Evolutionary conservation across 148 eudicot genomes (phyloP), one percentile per base, ranked within the genome.

Genomic region (Camellia granthamiana): DNA sequence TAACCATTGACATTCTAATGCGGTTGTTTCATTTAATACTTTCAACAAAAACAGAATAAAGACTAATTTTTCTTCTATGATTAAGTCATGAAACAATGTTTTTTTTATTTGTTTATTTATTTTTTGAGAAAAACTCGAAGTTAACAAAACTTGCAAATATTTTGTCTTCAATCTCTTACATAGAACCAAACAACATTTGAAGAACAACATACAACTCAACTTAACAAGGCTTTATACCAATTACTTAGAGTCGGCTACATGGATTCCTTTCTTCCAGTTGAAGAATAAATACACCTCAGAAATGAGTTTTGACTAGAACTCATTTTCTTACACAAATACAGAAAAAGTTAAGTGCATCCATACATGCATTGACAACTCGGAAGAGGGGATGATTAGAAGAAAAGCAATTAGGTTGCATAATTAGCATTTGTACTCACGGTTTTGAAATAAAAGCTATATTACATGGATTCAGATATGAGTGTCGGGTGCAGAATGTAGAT

Each of bases 291-390:
- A 23, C 56, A 71, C 11, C 56, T 49, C 58, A 71, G 54, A 4
- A 19, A 43, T 15, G 46, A 44, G 0, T 7, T 18, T 8, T 56
- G 12, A 56, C 60, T 56, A 8, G 18, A 69, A 69, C 49, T 41
- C 72, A 68, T 16, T 18, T 69, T 8, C 38, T 14, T 42, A 21
- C 60, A 42, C 23, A 80, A 6, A n/a, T 56, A 60, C 19, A 21
- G 14, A 8, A 59, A 77, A 52, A 69, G n/a, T 23, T 23, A 72
- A 71, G 42, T 42, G 61, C 75, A 66, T 85, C 49, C 30, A 74
- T 30, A 54, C 16, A 7, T 23, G 63, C 44, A 30, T 55, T 13
- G 13, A 38, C 30, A 38, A 49, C 10, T 74, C 15, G 19, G 44
- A 5, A 43, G 46, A 72, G 23, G 30, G 10, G 44, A 52, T 73